phyloP scores from a whole-genome alignment of 257 asterid genomes.

The Ligustrum vulgare region DNA sequence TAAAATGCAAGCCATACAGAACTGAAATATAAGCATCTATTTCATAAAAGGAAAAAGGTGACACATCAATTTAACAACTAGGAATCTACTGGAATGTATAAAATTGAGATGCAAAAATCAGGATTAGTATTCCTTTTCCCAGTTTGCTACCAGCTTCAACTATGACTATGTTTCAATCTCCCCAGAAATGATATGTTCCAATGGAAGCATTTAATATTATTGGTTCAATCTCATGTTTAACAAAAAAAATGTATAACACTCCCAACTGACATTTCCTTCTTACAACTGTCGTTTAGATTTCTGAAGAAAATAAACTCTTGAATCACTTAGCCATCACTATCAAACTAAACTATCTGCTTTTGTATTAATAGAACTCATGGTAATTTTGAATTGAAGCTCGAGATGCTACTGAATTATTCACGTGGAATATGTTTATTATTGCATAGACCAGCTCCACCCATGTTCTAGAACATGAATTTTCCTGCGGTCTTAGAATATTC shows the following conservation, averaged over 20 bases:
- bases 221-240: not conserved
- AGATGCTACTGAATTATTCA: not conserved
- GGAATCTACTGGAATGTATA: constrained; percentile 1
- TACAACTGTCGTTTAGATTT: not conserved
- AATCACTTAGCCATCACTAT: not conserved
- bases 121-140: not conserved
- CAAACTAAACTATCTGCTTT: not conserved
- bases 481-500: not conserved
- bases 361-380: not conserved
- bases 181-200: not conserved
- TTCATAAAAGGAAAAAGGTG: not conserved
- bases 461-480: not conserved
- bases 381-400: not conserved
- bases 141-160: not conserved
- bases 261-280: not conserved
- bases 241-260: not conserved
- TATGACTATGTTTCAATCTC: not conserved
- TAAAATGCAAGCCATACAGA: not conserved
- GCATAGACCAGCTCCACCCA: not conserved
- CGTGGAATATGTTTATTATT: not conserved
- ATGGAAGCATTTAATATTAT: not conserved
- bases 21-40: not conserved
- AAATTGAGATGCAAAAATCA: not conserved
- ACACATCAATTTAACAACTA: constrained; percentile 1
- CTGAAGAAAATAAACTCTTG: not conserved